phyloP scores from a whole-genome alignment of 139 green algal genomes.

The Volvox africanus region DNA sequence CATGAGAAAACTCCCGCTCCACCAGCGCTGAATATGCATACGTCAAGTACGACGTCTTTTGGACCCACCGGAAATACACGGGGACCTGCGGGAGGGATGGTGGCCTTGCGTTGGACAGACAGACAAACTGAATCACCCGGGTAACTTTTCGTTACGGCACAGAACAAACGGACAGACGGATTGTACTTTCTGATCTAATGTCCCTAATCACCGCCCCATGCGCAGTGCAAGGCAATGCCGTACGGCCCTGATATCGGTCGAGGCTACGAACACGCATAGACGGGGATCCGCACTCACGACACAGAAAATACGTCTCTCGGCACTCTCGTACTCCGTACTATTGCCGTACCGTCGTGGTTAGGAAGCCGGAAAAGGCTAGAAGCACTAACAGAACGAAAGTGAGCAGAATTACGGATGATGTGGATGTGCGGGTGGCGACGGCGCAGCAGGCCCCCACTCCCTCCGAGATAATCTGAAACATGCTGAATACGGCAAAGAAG shows the following conservation, averaged over 20 bases:
- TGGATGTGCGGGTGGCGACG: conserved; percentile 59
- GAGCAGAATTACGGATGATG: conserved; percentile 60
- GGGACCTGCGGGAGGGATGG: conserved; percentile 32
- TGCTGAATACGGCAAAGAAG: conserved; percentile 46
- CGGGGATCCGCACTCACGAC: no score
- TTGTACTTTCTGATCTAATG: no score
- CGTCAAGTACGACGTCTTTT: conserved; percentile 69
- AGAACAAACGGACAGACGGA: no score
- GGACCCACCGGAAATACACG: conserved; percentile 73
- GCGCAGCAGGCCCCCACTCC: conserved; percentile 66
- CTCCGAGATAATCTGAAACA: conserved; percentile 71
- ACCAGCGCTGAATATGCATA: conserved; percentile 67
- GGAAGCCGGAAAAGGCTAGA: conserved; percentile 75
- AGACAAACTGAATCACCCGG: no score
- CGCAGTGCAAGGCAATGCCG: no score
- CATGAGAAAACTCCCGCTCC: conserved; percentile 41
- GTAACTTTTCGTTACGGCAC: no score
- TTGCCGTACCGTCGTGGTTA: conserved; percentile 53
- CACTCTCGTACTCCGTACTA: neutral
- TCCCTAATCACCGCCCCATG: no score
- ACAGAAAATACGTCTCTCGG: neutral
- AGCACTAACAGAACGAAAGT: conserved; percentile 76
- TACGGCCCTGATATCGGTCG: no score
- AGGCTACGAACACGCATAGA: no score
- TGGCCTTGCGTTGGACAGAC: no score